Evolutionary conservation across 129 eudicot genomes (phyloP), one percentile per base, ranked within the genome.

Genomic region (Scalesia atractyloides): DNA sequence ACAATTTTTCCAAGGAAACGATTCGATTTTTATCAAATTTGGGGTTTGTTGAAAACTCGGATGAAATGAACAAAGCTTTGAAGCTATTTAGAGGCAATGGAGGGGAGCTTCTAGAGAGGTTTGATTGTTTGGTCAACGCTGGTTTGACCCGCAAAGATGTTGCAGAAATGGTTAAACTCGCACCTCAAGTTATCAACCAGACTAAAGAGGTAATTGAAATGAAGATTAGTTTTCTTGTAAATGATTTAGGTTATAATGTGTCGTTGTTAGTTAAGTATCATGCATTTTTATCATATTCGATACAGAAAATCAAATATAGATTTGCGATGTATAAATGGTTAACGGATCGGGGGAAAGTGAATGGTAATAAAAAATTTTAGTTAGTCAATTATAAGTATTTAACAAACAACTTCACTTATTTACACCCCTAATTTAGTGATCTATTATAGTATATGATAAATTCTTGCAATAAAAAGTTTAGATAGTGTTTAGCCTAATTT

Each of bases 61-160:
- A 7, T 17, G 96, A 89, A 68, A 85, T 89, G 87, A 66, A 62
- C 24, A 78, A 75, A 81, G 96, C 93, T 19, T 66, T 89, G 18
- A 85, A 80, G 79, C 52, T 61, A 10, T 87, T 92, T 61, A 81
- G 89, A 54, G 98, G 98, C 64, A 84, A 80, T 44, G 90, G 87
- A 64, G 70, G 61, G 36, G 85, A 89, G 66, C 90, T 92, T 66
- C 96, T 84, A 70, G 96, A 92, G 67, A 84, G 98, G 82, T 89
- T 89, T 48, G 87, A 89, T 72, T 92, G 88, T 82, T 76, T 89
- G 39, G 88, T 92, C 26, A 73, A 79, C 8, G 84, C 79, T 16
- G 98, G 98, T 58, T 81, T 92, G 61, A 79, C 60, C 48, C 79
- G 34, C 0, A 73, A 80, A 68, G 84, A 84, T 46, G 95, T 85